These are phyloP conservation scores for Pseudogymnoascus sp. DNA, from an alignment of 2,329 filamentous ascomycete genomes.

Conservation along the genomic window DNA sequence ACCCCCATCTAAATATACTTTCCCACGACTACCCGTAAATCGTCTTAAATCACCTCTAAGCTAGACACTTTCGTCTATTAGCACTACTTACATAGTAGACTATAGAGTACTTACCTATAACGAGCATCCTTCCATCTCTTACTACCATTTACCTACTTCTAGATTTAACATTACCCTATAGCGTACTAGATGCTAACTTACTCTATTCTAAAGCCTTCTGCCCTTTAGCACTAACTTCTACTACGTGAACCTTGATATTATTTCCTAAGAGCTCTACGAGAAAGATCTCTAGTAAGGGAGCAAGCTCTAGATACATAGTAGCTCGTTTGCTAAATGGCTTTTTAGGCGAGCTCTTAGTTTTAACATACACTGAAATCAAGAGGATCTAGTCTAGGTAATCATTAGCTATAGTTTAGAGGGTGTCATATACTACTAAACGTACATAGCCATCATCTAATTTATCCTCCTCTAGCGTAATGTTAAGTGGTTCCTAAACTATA, in stretches of 20 bases:
- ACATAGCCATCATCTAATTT: not conserved
- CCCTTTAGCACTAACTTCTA: not conserved
- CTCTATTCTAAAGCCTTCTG: not conserved
- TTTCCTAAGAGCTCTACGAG: not conserved
- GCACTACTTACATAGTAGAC: not conserved
- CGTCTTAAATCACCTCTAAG: conserved; percentile 12
- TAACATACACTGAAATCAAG: not conserved
- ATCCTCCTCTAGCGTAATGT: not conserved
- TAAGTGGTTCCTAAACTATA: conserved; percentile 8
- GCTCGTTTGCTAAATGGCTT: not conserved
- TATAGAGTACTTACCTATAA: not conserved
- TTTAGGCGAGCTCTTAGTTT: not conserved
- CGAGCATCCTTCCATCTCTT: not conserved
- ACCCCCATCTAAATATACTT: conserved; percentile 13
- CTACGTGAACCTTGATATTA: not conserved
- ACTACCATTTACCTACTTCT: not conserved
- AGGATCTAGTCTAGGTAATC: not conserved
- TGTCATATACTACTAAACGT: not conserved
- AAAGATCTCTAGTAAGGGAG: not conserved
- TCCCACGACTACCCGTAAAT: conserved; percentile 12
- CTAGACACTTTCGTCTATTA: conserved; percentile 11
- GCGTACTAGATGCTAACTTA: not conserved
- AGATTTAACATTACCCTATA: not conserved
- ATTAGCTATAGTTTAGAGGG: not conserved
- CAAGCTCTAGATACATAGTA: not conserved